A percentile compares a stretch with the other conserved stretches of the same genome.
Evolutionary conservation across 2,329 filamentous ascomycete species (phyloP).

Genomic region (Macrophomina phaseolina): DNA sequence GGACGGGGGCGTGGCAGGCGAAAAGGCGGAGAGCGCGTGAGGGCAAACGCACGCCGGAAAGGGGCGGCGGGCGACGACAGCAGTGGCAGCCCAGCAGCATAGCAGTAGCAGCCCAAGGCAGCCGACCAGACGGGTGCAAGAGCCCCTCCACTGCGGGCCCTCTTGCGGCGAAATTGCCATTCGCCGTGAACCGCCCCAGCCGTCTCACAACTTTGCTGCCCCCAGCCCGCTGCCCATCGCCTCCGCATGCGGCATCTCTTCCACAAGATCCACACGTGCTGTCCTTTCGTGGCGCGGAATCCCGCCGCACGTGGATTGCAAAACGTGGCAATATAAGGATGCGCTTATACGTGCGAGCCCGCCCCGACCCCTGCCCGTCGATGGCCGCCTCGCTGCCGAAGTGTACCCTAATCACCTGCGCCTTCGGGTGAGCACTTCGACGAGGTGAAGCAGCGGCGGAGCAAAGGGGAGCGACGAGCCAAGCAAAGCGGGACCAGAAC

Average conservation of each 20-base stretch:
- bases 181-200: neutral
- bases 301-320: neutral
- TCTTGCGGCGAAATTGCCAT: conserved; percentile 7
- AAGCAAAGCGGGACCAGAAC: neutral
- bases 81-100: neutral
- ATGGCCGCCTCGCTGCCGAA: neutral
- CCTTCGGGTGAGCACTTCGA: neutral
- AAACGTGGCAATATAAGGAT: conserved; percentile 7
- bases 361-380: neutral
- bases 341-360: neutral
- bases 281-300: neutral
- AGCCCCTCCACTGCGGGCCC: neutral
- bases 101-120: too few relatives aligned
- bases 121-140: too few relatives aligned
- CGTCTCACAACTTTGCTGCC: neutral
- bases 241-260: conserved; percentile 1
- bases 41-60: neutral
- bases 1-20: neutral
- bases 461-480: neutral
- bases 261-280: neutral
- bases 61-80: neutral
- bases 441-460: neutral
- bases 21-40: neutral
- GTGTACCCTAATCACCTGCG: neutral
- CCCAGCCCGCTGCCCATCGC: neutral